Conservation (phyloP, 352 stramenopile species). For the Globisporangium abappressorium region DNA sequence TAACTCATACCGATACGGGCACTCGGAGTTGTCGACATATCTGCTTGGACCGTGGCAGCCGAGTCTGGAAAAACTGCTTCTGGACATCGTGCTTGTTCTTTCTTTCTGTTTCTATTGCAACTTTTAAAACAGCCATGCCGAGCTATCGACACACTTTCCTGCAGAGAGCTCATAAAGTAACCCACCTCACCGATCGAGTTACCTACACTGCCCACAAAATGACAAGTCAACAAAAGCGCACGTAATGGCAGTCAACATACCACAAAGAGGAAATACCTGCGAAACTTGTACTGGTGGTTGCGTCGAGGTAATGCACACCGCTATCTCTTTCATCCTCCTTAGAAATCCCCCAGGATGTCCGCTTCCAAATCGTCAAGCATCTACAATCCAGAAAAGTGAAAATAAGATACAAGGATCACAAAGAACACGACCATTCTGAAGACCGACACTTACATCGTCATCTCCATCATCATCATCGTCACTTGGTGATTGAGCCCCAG, state of each 20-base stretch:
- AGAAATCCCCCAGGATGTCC: slow-evolving; percentile 69
- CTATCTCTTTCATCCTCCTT: slow-evolving; percentile 8
- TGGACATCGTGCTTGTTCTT: neutral
- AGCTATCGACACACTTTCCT: slow-evolving; percentile 2
- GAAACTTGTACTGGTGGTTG: neutral
- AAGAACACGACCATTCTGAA: neutral
- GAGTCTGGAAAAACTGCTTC: neutral
- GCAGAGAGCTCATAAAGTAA: neutral
- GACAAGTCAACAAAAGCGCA: neutral
- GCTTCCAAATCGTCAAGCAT: slow-evolving; percentile 72
- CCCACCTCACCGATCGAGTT: neutral
- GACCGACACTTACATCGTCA: slow-evolving; percentile 22
- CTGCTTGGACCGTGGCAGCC: neutral
- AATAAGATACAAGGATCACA: slow-evolving; percentile 7
- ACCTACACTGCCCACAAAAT: neutral
- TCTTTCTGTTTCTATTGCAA: slow-evolving; percentile 7
- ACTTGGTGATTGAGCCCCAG: slow-evolving; percentile 7
- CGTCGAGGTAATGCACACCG: neutral
- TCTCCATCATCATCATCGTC: slow-evolving; percentile 38
- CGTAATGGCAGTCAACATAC: neutral
- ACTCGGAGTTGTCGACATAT: neutral
- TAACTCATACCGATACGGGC: neutral
- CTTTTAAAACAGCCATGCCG: neutral
- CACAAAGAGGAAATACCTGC: neutral
- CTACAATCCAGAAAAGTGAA: slow-evolving; percentile 17